Evolutionary conservation across 257 asterid species (phyloP).

Genomic region (Nicotiana knightiana): DNA sequence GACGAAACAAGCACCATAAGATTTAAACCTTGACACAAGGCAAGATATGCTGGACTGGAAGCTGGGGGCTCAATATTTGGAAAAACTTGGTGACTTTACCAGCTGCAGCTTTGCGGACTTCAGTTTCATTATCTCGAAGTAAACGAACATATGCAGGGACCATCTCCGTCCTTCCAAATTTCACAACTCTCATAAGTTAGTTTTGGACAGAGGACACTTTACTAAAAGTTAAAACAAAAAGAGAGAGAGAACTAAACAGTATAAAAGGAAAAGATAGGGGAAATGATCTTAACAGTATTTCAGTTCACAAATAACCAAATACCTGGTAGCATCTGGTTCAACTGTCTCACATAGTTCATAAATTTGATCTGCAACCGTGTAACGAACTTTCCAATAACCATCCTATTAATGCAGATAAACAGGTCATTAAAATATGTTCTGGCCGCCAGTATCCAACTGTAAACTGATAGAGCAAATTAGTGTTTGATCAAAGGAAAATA

Average conservation of each 20-base stretch:
- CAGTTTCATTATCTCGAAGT: slow-evolving; percentile 33
- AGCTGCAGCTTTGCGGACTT: slow-evolving; percentile 33
- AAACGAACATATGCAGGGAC: slow-evolving; percentile 32
- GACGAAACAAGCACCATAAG: neutral
- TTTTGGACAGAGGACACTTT: neutral
- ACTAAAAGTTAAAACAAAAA: neutral
- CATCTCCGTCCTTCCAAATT: slow-evolving; percentile 23
- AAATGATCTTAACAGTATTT: neutral
- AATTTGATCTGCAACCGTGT: slow-evolving; percentile 32
- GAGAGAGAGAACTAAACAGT: neutral
- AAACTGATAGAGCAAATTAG: neutral
- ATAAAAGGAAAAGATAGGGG: neutral
- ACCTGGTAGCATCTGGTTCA: slow-evolving; percentile 36
- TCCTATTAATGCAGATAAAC: slow-evolving; percentile 16
- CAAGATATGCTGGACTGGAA: slow-evolving; percentile 28
- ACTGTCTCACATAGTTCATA: slow-evolving; percentile 34
- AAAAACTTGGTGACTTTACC: slow-evolving; percentile 31
- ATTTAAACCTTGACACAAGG: slow-evolving; percentile 33
- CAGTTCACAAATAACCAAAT: neutral
- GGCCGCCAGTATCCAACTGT: neutral
- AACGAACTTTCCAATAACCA: slow-evolving; percentile 32
- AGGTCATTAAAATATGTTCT: neutral
- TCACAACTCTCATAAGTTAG: neutral
- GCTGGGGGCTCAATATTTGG: slow-evolving; percentile 27
- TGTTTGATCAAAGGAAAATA: neutral